A percentile compares a stretch with the other conserved stretches of the same genome.
phyloP scores from a whole-genome alignment of 805 yeast genomes.

The Myxozyma neglecta region DNA sequence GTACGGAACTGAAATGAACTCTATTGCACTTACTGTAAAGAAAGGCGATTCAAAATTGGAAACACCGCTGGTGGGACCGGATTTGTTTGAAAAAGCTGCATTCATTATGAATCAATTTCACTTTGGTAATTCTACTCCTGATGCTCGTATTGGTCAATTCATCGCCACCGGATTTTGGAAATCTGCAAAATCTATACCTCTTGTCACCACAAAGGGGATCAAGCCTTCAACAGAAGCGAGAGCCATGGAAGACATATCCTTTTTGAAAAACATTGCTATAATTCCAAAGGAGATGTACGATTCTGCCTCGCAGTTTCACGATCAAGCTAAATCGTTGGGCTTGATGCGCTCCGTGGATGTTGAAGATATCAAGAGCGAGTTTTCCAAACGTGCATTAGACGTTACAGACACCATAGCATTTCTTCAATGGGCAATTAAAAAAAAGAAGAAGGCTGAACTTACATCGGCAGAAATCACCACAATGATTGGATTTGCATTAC shows the following conservation, averaged over 20 bases:
- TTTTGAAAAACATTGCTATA: slow-evolving; percentile 36
- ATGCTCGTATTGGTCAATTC: slow-evolving; percentile 39
- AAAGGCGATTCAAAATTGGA: slow-evolving; percentile 7
- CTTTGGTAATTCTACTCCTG: slow-evolving; percentile 42
- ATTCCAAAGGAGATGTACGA: slow-evolving; percentile 33
- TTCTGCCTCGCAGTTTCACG: slow-evolving; percentile 35
- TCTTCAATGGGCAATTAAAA: slow-evolving; percentile 37
- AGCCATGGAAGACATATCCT: slow-evolving; percentile 35
- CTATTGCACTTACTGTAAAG: slow-evolving; percentile 10
- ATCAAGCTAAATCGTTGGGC: slow-evolving; percentile 33
- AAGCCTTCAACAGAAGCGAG: slow-evolving; percentile 37
- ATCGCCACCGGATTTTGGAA: slow-evolving; percentile 44
- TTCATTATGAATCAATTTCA: slow-evolving; percentile 38
- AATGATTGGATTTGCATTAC: slow-evolving; percentile 34
- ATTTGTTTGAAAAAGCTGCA: slow-evolving; percentile 30
- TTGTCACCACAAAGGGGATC: slow-evolving; percentile 41
- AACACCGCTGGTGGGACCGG: neutral
- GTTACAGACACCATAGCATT: slow-evolving; percentile 30
- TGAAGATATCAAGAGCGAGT: slow-evolving; percentile 37
- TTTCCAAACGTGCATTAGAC: slow-evolving; percentile 36
- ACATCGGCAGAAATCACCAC: slow-evolving; percentile 21
- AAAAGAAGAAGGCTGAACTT: slow-evolving; percentile 22
- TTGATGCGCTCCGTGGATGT: slow-evolving; percentile 34
- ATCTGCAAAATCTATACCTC: slow-evolving; percentile 34
- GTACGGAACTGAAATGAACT: slow-evolving; percentile 41